Evolutionary conservation across 2,329 filamentous ascomycete species (phyloP).

Genomic region (Aspergillus sergii): DNA sequence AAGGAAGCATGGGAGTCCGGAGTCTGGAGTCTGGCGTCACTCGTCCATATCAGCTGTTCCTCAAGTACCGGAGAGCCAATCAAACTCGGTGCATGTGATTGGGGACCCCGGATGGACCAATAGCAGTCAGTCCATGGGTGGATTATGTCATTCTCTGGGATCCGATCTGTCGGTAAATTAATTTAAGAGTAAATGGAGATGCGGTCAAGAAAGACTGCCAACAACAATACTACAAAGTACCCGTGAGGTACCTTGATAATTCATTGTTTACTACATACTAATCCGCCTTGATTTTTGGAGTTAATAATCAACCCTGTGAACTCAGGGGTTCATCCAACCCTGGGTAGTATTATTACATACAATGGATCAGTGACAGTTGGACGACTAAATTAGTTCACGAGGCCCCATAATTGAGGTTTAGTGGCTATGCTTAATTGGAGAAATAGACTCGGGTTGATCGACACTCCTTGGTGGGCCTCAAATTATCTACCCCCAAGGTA

Average conservation of each 20-base stretch:
- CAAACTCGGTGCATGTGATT: constrained; percentile 22
- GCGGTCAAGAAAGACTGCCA: not conserved
- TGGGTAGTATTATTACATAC: not conserved
- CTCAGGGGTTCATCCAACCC: not conserved
- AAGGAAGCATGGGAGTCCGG: constrained; percentile 6
- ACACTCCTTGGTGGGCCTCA: constrained; percentile 13
- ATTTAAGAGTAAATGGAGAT: not conserved
- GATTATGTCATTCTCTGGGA: constrained; percentile 18
- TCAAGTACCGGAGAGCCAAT: constrained; percentile 18
- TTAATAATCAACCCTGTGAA: not conserved
- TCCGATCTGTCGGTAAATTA: constrained; percentile 4
- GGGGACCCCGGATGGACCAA: constrained; percentile 6
- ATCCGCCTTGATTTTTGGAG: too few relatives aligned
- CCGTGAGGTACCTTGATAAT: not conserved
- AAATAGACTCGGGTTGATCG: constrained; percentile 14
- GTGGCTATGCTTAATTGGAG: constrained; percentile 14
- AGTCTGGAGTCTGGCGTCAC: constrained; percentile 26
- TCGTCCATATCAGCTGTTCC: constrained; percentile 28
- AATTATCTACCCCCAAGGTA: not conserved
- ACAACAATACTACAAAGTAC: not conserved
- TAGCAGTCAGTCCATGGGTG: not conserved
- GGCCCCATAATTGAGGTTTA: constrained; percentile 13
- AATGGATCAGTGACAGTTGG: not conserved
- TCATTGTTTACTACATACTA: too few relatives aligned
- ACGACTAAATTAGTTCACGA: constrained; percentile 19